A percentile compares a stretch with the other conserved stretches of the same genome.
Evolutionary conservation across 768 basidiomycete species (phyloP).

Genomic region (Russula ochroleuca): DNA sequence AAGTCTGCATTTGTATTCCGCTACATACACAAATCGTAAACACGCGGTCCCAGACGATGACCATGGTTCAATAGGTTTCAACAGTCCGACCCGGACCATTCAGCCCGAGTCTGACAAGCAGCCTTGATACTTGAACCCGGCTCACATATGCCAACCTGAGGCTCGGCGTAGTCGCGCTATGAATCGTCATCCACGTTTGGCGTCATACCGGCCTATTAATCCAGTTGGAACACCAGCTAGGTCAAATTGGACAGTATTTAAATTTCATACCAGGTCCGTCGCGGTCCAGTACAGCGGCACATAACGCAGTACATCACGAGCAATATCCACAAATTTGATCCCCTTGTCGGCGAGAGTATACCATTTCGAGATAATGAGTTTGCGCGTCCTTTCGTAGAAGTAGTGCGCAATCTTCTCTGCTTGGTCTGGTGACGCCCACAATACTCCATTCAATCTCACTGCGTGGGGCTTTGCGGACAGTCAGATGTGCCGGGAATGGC

Average conservation of each 20-base stretch:
- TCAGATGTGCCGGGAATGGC: conserved; percentile 63
- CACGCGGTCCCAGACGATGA: no score
- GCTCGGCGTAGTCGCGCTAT: conserved; percentile 57
- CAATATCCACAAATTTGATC: conserved; percentile 56
- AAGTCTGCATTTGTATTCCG: no score
- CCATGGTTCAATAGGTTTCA: no score
- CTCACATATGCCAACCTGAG: no score
- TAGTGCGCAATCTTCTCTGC: conserved; percentile 50
- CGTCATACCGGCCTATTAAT: conserved; percentile 60
- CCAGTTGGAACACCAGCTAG: not conserved
- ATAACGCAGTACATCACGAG: conserved; percentile 59
- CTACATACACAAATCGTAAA: no score
- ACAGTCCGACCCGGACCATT: no score
- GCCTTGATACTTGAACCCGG: no score
- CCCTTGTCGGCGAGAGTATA: conserved; percentile 55
- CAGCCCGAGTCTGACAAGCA: no score
- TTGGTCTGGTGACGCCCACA: conserved; percentile 47
- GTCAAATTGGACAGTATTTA: not conserved
- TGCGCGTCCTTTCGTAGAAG: conserved; percentile 62
- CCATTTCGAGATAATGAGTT: conserved; percentile 51
- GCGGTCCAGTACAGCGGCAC: conserved; percentile 70
- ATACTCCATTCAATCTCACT: conserved; percentile 72
- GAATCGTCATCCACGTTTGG: conserved; percentile 53
- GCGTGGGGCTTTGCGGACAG: conserved; percentile 84
- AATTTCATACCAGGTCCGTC: conserved; percentile 53